Base-by-base conservation (phyloP, 106 monocot genomes). In the Dendrobium nobile region DNA sequence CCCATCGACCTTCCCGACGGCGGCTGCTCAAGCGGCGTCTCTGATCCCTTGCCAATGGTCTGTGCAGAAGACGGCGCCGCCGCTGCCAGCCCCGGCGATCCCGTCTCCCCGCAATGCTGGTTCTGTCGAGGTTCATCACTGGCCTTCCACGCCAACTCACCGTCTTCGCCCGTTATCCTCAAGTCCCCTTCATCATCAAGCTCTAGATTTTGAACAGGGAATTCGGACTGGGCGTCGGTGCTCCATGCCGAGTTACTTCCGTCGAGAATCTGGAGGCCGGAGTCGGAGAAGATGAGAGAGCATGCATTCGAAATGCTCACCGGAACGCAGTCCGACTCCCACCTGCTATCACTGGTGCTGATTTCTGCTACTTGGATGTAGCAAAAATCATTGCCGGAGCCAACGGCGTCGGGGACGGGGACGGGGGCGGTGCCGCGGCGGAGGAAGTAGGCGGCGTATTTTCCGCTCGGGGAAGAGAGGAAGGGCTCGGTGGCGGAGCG, bases 341-440 rank as follows among this genome's bases (percentile, higher is more conserved):
- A 95, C 73, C 85, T 33, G 72, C 83, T 81, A 77, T 79, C 61
- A 0, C 67, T 78, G 20, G 77, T 55, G 33, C 18, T 43, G 31
- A 82, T 58, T 56, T 91, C 91, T 20, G 75, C 61, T 24, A 95
- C 77, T 72, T 89, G 88, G 28, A 95, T 78, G 82, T 82, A 89
- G 88, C 93, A 95, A 86, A 95, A 95, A 85, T 95, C 93, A 56
- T 80, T 88, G 73, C 93, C 92, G 77, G 86, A 87, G 44, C 92
- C 95, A 13, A 89, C 91, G 43, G 93, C 90, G n/a, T 79, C 37
- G 37, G 37, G 37, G 37, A 37, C 3, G 2, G 37, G 37, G 37
- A 3, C 86, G 18, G 89, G 84, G 15, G 81, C 78, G 16, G 95
- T 84, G 33, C 1, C 33, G 37, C 70, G 28, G 27, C 88, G 88